Evolutionary conservation across 768 basidiomycete species (phyloP), one percentile per base, ranked within the genome.

Genomic region (Amanita inopinata): DNA sequence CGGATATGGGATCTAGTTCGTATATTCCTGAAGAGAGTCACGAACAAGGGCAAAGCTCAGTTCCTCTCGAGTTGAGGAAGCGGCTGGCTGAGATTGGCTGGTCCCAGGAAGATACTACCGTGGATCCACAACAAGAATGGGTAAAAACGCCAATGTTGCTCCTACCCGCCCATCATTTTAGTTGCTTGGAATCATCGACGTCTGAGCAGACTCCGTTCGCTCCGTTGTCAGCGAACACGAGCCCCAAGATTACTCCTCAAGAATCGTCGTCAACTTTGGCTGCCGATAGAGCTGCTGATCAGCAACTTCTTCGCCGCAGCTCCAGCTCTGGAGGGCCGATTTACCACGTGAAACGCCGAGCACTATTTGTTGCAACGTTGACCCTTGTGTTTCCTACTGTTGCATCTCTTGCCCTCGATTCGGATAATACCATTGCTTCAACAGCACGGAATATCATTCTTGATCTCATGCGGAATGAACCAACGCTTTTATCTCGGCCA

Each of bases 1-100:
- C 82, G 0, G 83, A 87, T 49, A 78, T 86, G 33, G 85, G 85
- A 1, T 76, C 79, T 1, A 73, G 62, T 45, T 56, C 64, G 7
- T 84, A 75, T 50, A 64, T 80, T 2, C 67, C 64, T 19, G 69
- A 72, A 20, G 75, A 80, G 41, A 74, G 73, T 43, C 51, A 61
- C 0, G 68, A 69, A 11, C 74, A 76, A 25, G 53, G 60, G 33
- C 69, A 69, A 39, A 69, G 74, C 40, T 70, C 63, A 18, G 62
- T 89, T 9, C 83, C 85, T 2, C 49, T 67, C 10, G 84, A 87
- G 51, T 56, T 86, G 25, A 69, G 73, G 40, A 74, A 75, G 46
- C 74, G 76, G 32, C 63, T 89, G 12, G 70, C 74, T 1, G 82
- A 87, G 45, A 78, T 89, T 37, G 84, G 83, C 10, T 89, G 83